These are phyloP conservation scores for Earliella scabrosa DNA, from an alignment of 1,284 basidiomycete species.

Conservation along the genomic window DNA sequence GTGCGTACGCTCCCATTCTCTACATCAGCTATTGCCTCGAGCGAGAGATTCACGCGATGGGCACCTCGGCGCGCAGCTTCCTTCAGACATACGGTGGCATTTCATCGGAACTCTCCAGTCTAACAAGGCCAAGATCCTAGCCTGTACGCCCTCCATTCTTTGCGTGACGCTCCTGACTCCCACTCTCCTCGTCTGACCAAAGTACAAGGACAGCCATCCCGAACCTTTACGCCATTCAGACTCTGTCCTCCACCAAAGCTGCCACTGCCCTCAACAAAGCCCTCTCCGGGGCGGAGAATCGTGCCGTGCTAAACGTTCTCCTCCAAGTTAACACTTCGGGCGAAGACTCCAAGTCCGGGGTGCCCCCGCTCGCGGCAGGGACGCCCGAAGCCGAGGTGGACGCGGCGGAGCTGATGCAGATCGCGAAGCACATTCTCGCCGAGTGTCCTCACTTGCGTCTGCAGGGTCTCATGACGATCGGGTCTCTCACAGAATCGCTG, in stretches of 20 bases:
- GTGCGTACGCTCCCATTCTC: slow-evolving; percentile 47
- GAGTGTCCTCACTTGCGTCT: slow-evolving; percentile 79
- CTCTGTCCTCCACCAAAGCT: slow-evolving; percentile 85
- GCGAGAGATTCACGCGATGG: background rate
- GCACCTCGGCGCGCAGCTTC: slow-evolving; percentile 55
- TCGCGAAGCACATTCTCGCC: slow-evolving; percentile 76
- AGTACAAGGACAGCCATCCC: slow-evolving; percentile 67
- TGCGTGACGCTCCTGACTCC: background rate
- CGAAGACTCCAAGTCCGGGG: slow-evolving; percentile 89
- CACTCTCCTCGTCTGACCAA: no score
- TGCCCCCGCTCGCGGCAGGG: slow-evolving; percentile 56
- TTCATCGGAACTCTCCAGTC: slow-evolving; percentile 96
- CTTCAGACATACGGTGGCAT: slow-evolving; percentile 90
- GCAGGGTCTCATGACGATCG: slow-evolving; percentile 96
- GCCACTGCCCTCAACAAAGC: slow-evolving; percentile 86
- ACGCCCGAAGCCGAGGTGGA: slow-evolving; percentile 12
- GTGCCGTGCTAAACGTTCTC: slow-evolving; percentile 73
- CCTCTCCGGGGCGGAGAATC: slow-evolving; percentile 58
- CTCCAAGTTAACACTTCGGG: slow-evolving; percentile 95
- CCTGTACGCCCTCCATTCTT: slow-evolving; percentile 51
- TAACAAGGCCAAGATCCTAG: slow-evolving; percentile 93
- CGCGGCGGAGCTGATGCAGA: slow-evolving; percentile 57
- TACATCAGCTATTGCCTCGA: background rate
- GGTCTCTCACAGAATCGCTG: slow-evolving; percentile 77
- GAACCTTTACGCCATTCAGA: slow-evolving; percentile 90